Conservation (phyloP, 768 basidiomycete genomes). For the Dentipellis fragilis region DNA sequence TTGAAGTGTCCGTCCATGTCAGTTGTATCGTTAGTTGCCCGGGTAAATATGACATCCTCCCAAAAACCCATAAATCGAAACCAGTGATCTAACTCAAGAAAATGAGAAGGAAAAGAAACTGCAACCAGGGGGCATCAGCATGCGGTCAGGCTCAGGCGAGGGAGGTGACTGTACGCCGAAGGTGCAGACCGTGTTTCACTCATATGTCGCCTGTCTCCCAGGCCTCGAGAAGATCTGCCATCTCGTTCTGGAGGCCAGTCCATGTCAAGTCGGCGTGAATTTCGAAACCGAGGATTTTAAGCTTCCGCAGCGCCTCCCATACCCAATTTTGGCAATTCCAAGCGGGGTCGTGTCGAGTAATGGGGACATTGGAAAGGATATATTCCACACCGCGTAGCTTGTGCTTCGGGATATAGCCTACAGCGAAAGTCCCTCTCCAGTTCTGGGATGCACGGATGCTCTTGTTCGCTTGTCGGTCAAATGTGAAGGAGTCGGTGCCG, state of each 20-base stretch:
- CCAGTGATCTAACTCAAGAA: background rate
- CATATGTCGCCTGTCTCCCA: conserved; percentile 15
- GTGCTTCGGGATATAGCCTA: conserved; percentile 10
- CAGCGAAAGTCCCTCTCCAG: conserved; percentile 12
- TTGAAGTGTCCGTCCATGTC: too few relatives aligned
- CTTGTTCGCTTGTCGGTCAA: conserved; percentile 5
- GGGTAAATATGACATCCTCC: too few relatives aligned
- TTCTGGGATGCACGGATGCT: conserved; percentile 3
- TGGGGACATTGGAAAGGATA: conserved; percentile 11
- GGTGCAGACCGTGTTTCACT: background rate
- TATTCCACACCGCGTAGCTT: conserved; percentile 7
- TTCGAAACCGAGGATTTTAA: conserved; percentile 6
- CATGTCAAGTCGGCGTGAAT: conserved; percentile 5
- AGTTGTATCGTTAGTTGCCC: too few relatives aligned
- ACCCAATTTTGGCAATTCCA: conserved; percentile 17
- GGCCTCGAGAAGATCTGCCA: conserved; percentile 10
- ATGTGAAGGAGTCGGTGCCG: conserved; percentile 13
- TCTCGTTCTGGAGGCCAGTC: conserved; percentile 4
- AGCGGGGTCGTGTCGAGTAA: conserved; percentile 8
- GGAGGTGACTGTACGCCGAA: background rate
- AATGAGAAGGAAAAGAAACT: background rate
- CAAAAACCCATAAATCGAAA: too few relatives aligned
- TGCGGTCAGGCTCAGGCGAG: background rate
- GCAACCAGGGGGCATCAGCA: background rate
- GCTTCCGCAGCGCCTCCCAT: conserved; percentile 9